Evolutionary conservation across 768 basidiomycete genomes (phyloP), one percentile per base, ranked within the genome.

Genomic region (Pisolithus sp.): DNA sequence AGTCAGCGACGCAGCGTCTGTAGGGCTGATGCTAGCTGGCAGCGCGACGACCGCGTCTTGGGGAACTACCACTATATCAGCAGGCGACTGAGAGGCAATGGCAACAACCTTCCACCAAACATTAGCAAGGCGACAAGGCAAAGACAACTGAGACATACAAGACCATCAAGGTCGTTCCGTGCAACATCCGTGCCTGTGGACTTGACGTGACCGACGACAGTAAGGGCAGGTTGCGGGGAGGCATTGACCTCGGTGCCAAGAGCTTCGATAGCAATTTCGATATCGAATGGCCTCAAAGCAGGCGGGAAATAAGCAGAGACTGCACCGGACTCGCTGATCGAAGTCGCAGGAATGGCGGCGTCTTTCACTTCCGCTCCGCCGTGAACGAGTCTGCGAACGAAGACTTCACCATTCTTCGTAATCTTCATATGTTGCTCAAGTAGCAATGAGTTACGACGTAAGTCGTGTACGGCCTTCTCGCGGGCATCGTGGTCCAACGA

Each of bases 341-440:
- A 57, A 28, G 51, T 34, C 10, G 62, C 62, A 46, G 48, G 47
- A 7, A 61, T 52, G 8, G 44, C 10, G 6, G 26, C 8, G 24
- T 52, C 41, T 12, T 61, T 66, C 8, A 67, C 50, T 2, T 62
- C 60, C 0, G 53, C 46, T n/a, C 58, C 48, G 10, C 62, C 65
- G 13, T 68, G 56, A 8, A 69, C 59, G 17, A 68, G 57, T 34
- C 67, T 54, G 37, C 64, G 62, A 46, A 68, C 67, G 7, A 56
- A 57, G 15, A 70, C 48, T 2, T 62, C 56, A 18, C 67, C 67
- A 24, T 51, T 51, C 51, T 56, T 56, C 38, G 40, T 43, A n/a
- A 69, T 56, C 59, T 61, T 62, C 53, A 67, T 59, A 24, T 66
- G 63, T 28, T 67, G 60, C 24, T 67, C 63, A 17, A 66, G 56